phyloP scores from a whole-genome alignment of 306 rosid species.

The Glycine latifolia region DNA sequence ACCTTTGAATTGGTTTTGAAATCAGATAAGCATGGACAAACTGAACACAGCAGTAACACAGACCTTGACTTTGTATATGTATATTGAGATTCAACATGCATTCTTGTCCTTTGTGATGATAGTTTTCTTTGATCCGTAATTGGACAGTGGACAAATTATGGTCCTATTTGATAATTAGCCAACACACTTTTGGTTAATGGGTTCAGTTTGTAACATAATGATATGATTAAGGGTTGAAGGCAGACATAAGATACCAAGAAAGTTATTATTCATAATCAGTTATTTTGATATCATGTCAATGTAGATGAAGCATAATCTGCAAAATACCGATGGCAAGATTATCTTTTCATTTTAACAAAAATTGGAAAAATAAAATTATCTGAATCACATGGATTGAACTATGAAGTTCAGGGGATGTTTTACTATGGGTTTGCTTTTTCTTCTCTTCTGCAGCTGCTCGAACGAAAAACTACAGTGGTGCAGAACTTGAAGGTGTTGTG shows the following conservation, averaged over 20 bases:
- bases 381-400: constrained; percentile 5
- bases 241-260: constrained; percentile 10
- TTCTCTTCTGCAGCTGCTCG: constrained; percentile 81
- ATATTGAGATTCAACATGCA: no score
- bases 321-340: constrained; percentile 15
- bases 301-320: constrained; percentile 18
- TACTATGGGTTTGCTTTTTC: constrained; percentile 34
- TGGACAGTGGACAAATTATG: no score
- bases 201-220: constrained; percentile 9
- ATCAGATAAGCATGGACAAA: neutral
- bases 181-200: no score
- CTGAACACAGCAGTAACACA: neutral
- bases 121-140: no score
- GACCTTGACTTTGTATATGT: no score
- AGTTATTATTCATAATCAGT: neutral
- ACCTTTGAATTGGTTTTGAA: constrained; percentile 17
- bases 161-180: no score
- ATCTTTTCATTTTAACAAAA: constrained; percentile 14
- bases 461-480: constrained; percentile 97
- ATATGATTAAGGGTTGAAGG: constrained; percentile 2
- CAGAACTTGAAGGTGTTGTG: constrained; percentile 99
- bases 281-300: constrained; percentile 37
- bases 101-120: no score
- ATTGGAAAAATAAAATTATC: constrained; percentile 13
- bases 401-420: constrained; percentile 32